Percentiles rank a stretch among this genome's conserved stretches.
These are phyloP conservation scores for Pseudogymnoascus destructans DNA, from an alignment of 2,329 filamentous ascomycete genomes.

Conservation along the genomic window DNA sequence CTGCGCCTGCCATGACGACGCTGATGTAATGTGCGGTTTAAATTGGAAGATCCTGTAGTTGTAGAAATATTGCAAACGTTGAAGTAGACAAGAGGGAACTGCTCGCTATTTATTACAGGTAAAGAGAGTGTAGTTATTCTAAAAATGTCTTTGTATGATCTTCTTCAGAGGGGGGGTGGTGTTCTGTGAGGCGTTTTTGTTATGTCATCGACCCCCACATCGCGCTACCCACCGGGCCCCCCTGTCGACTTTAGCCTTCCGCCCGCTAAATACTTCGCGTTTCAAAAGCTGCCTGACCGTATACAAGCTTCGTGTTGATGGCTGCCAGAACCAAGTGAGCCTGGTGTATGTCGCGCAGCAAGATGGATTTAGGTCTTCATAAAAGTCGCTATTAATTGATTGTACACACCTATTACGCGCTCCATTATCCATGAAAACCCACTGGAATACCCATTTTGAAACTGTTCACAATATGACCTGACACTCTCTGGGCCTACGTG, in stretches of 20 bases:
- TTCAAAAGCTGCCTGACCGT: neutral
- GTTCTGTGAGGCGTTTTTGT: neutral
- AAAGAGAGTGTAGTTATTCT: neutral
- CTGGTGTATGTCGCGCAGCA: neutral
- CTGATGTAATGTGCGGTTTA: constrained; percentile 3
- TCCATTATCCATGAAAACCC: neutral
- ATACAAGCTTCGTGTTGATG: neutral
- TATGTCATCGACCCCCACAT: constrained; percentile 8
- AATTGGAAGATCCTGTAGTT: constrained; percentile 8
- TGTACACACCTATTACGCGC: neutral
- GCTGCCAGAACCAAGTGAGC: neutral
- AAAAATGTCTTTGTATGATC: neutral
- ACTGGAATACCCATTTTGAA: neutral
- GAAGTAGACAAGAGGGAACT: neutral
- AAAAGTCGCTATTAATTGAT: neutral
- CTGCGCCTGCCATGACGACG: constrained; percentile 19
- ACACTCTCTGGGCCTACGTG: neutral
- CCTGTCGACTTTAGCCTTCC: constrained; percentile 4
- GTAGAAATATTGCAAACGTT: neutral
- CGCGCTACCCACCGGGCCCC: neutral
- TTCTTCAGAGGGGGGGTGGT: neutral
- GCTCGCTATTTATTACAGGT: constrained; percentile 2
- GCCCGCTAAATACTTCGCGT: constrained; percentile 3
- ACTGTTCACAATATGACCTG: neutral
- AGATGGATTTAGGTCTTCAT: neutral